A percentile compares a stretch with the other conserved stretches of the same genome.
phyloP scores from a whole-genome alignment of 352 stramenopile genomes.

The Achlya hypogyna region DNA sequence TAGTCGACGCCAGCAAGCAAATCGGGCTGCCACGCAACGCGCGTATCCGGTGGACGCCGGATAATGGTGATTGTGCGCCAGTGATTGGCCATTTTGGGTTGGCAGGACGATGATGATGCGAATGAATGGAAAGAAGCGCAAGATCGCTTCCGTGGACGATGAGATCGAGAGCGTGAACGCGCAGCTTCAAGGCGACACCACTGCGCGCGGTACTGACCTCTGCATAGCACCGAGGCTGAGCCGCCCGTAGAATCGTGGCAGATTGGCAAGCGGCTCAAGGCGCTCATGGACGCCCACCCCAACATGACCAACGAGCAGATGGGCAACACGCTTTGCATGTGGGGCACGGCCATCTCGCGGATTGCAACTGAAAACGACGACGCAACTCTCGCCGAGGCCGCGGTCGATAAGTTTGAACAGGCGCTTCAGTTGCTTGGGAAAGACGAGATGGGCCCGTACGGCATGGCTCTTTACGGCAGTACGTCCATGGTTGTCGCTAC shows the following conservation, averaged over 20 bases:
- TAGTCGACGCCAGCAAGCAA: no score
- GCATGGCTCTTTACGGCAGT: slow-evolving; percentile 69
- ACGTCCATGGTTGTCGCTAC: slow-evolving; percentile 68
- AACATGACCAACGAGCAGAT: slow-evolving; percentile 40
- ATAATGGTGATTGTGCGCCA: neutral
- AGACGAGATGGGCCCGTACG: slow-evolving; percentile 47
- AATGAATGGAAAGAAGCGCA: slow-evolving; percentile 21
- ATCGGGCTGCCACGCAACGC: neutral
- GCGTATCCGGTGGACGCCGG: neutral
- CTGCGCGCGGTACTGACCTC: slow-evolving; percentile 2
- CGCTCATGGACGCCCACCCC: slow-evolving; percentile 53
- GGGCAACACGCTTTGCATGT: slow-evolving; percentile 71
- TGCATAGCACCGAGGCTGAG: neutral
- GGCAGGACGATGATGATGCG: neutral
- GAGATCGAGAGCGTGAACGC: slow-evolving; percentile 41
- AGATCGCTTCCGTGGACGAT: slow-evolving; percentile 15
- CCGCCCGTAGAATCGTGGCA: slow-evolving; percentile 57
- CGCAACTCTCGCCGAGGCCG: slow-evolving; percentile 53
- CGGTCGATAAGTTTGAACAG: slow-evolving; percentile 74
- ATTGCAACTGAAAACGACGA: slow-evolving; percentile 71
- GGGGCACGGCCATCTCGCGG: slow-evolving; percentile 63
- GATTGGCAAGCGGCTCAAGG: slow-evolving; percentile 78
- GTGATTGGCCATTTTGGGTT: neutral
- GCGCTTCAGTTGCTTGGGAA: slow-evolving; percentile 8
- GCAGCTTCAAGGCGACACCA: slow-evolving; percentile 42